Evolutionary conservation across 495 filamentous ascomycete genomes (phyloP), one percentile per base, ranked within the genome.

Genomic region (Lophiotrema nucula): DNA sequence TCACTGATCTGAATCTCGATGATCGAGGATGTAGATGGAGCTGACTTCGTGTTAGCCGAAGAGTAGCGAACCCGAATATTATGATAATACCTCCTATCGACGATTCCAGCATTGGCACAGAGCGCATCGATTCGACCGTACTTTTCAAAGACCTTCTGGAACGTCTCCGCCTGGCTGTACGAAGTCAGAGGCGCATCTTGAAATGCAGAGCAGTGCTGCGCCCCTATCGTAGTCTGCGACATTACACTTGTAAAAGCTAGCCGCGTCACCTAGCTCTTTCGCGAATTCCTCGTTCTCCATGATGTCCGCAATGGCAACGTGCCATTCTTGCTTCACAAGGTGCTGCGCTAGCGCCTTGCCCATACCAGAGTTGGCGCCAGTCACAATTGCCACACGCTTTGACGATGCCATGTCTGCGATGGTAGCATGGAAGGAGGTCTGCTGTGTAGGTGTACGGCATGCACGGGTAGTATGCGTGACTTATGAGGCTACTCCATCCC

Each of bases 81-180:
- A 8, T 8, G n/a, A 5, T n/a, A 11, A 13, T 22, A 55, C 50
- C 62, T 67, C 25, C 51, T 64, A 65, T 75, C 74, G 1, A 70
- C 67, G 45, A 74, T 76, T 21, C 74, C 74, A 22, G 73, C 74
- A 61, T 75, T 76, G 4, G 72, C 73, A 42, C 64, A 69, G 5
- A 76, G 63, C 4, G 72, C 73, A 64, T 76, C 72, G 22, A 76
- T 62, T 3, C 72, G 64, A 21, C 72, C 68, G 28, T 60, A 70
- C 27, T 65, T 66, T n/a, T 56, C 55, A 47, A 51, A 76, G 1
- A 73, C 72, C 8, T 52, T 22, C 22, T 61, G 43, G 59, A 76
- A 75, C 33, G 63, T 67, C 21, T 44, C 31, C 4, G 69, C 67
- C 53, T 74, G 73, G 24, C 56, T 60, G 25, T 8, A 18, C 6